Percentiles rank a stretch among this genome's conserved stretches.
These are phyloP conservation scores for Trichosporon sp. DNA, from an alignment of 1,284 basidiomycete species.

Conservation along the genomic window DNA sequence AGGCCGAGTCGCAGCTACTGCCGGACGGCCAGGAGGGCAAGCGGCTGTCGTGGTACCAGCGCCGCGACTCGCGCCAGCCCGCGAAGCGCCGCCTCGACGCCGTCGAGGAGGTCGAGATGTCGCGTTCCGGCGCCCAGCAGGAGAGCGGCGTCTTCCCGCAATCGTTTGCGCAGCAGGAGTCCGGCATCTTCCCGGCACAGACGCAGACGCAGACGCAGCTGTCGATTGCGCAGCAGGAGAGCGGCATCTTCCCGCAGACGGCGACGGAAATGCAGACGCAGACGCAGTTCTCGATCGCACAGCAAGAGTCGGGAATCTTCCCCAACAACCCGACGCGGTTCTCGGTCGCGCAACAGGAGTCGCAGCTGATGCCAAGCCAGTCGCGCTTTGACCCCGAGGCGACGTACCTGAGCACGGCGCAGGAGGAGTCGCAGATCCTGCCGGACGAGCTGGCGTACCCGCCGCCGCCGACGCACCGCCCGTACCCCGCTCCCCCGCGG, in stretches of 20 bases:
- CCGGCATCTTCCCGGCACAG: not conserved
- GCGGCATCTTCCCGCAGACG: not conserved
- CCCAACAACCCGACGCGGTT: not conserved
- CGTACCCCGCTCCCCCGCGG: not conserved
- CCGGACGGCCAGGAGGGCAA: not conserved
- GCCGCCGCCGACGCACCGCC: not conserved
- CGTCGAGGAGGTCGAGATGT: not conserved
- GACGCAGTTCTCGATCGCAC: not conserved
- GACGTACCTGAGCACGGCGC: not conserved
- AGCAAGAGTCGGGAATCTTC: not conserved
- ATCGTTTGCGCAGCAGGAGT: not conserved
- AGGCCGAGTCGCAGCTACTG: not conserved
- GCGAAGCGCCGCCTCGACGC: not conserved
- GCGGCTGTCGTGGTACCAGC: not conserved
- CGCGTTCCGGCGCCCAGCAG: not conserved
- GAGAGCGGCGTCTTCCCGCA: not conserved
- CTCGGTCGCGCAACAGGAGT: not conserved
- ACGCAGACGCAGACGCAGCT: not conserved
- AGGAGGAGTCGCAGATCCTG: not conserved
- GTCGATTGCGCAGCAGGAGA: not conserved
- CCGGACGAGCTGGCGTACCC: not conserved
- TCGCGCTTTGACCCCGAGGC: not conserved
- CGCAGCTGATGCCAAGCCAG: not conserved
- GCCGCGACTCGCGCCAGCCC: not conserved
- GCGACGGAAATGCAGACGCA: not conserved